phyloP scores from a whole-genome alignment of 2,329 filamentous ascomycete species.

The Pestalotiopsis sp. region DNA sequence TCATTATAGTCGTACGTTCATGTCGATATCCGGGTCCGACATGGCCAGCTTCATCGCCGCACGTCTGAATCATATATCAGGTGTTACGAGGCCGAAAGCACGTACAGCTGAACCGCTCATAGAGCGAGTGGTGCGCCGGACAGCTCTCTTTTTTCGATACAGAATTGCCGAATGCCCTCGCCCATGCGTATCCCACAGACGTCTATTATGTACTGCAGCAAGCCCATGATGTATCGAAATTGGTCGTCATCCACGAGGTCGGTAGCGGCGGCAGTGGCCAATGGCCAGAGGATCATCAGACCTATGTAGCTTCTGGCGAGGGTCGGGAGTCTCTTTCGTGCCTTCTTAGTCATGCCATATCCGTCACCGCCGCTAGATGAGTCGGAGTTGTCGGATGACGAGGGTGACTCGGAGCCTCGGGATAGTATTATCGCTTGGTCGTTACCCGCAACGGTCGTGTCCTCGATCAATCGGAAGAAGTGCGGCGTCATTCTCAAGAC shows the following conservation, averaged over 20 bases:
- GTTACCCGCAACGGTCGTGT: background rate
- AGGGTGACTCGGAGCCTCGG: background rate
- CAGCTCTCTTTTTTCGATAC: background rate
- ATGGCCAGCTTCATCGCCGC: background rate
- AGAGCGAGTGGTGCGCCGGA: background rate
- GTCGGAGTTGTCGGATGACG: constrained; percentile 7
- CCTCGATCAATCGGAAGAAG: constrained; percentile 9
- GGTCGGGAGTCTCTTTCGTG: background rate
- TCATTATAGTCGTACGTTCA: background rate
- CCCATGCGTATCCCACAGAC: constrained; percentile 7
- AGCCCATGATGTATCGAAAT: background rate
- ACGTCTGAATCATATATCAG: background rate
- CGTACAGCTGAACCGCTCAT: background rate
- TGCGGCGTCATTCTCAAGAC: constrained; percentile 3
- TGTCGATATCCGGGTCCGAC: background rate
- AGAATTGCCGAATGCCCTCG: constrained; percentile 8
- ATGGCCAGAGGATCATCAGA: constrained; percentile 8
- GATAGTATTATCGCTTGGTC: background rate
- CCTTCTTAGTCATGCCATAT: background rate
- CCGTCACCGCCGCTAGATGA: background rate
- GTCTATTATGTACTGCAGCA: constrained; percentile 6
- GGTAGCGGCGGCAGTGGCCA: background rate
- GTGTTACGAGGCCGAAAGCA: background rate
- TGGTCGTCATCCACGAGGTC: constrained; percentile 7
- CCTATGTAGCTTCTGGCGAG: constrained; percentile 9